Percentiles rank a stretch among this genome's conserved stretches.
Conservation (phyloP, 2,329 filamentous ascomycete genomes). For the Trichoderma sp. region DNA sequence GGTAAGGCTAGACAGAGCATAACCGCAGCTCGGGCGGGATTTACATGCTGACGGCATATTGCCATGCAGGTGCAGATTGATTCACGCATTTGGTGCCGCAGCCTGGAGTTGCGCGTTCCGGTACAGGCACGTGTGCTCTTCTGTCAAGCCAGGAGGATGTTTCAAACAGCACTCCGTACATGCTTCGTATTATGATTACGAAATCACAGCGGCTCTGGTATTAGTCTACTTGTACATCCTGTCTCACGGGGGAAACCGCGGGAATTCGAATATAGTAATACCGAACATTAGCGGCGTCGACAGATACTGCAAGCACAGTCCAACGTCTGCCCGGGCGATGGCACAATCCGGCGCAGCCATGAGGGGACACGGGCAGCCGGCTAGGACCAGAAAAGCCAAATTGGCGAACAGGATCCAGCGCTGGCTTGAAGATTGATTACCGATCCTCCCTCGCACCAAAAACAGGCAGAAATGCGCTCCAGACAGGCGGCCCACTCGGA, state of each 20-base stretch:
- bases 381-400: conserved; percentile 14
- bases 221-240: background rate
- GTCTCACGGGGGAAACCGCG: background rate
- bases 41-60: conserved; percentile 22
- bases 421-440: conserved; percentile 10
- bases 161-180: background rate
- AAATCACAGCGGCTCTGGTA: background rate
- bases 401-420: conserved; percentile 3
- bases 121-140: background rate
- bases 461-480: conserved; percentile 7
- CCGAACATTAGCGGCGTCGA: background rate
- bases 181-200: background rate
- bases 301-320: too few relatives aligned
- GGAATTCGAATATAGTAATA: background rate
- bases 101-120: background rate
- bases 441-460: conserved; percentile 1
- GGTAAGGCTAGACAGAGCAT: conserved; percentile 20
- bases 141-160: background rate
- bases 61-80: conserved; percentile 6
- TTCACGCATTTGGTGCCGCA: background rate
- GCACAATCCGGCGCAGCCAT: conserved; percentile 19
- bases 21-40: conserved; percentile 10
- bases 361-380: conserved; percentile 1
- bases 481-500: conserved; percentile 2
- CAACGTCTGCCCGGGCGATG: background rate